Evolutionary conservation across 192 early-diverging fungal species (phyloP), one percentile per base, ranked within the genome.

Genomic region (Paraglomus occultum): DNA sequence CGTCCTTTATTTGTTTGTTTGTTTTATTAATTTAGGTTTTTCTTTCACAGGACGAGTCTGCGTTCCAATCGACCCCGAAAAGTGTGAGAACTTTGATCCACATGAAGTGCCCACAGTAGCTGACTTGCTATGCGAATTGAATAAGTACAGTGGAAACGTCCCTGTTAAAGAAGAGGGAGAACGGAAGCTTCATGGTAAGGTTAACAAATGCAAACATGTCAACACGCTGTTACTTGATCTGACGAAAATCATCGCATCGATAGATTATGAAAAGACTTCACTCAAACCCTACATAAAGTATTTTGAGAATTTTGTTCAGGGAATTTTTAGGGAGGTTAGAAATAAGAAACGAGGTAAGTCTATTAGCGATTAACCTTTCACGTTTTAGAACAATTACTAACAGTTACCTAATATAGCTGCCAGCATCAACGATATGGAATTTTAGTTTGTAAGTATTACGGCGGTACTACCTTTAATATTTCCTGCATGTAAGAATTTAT

Each of bases 31-130:
- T 1, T 12, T 39, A 58, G 20, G n/a, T 4, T 39, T 42, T n/a
- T 18, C 15, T 63, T 4, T 9, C n/a, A 49, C 67, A 92, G 91
- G 88, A 31, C 83, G 89, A 31, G 93, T 99, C 11, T 97, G 95
- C 80, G 91, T 96, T n/a, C 96, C 96, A 2, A 97, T 99, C 66
- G 77, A 81, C 39, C 82, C 86, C 3, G 83, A 86, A 52, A 75
- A 74, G 14, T 94, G 92, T 65, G 90, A 93, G 54, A 67, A 81
- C 1, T 99, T 97, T 75, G 84, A 97, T 67, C 97, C 97, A 23
- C 76, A 87, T 12, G 70, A 68, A 2, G 90, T 89, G 8, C 96
- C 96, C 0, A 94, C 87, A 1, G 65, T 99, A 40, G 59, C 77
- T 11, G 76, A 80, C 48, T 76, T 99, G 18, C 72, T 89, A 45